Conservation (phyloP, 805 yeast genomes). For the Kodamaea kakaduensis region DNA sequence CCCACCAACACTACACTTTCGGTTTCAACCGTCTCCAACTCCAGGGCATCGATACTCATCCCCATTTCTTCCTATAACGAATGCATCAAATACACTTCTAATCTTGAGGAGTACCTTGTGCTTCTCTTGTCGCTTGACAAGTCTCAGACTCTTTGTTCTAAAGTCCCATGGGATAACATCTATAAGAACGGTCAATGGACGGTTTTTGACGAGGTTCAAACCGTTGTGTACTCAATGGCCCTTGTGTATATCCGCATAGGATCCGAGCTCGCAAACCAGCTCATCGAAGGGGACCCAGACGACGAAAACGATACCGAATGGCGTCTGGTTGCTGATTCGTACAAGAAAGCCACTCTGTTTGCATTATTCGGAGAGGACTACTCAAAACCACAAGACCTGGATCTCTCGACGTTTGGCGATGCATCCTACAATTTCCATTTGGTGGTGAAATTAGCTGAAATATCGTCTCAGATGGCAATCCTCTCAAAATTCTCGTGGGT, state of each 20-base stretch:
- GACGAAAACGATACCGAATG: conserved; percentile 26
- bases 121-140: conserved; percentile 8
- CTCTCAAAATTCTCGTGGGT: conserved; percentile 37
- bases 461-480: conserved; percentile 37
- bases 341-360: conserved; percentile 30
- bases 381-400: background rate
- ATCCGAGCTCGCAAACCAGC: conserved; percentile 31
- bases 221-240: conserved; percentile 20
- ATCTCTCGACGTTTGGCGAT: background rate
- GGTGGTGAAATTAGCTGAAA: conserved; percentile 23
- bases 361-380: conserved; percentile 20
- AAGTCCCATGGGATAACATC: conserved; percentile 17
- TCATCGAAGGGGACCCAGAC: conserved; percentile 24
- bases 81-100: conserved; percentile 26
- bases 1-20: conserved; percentile 13
- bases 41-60: background rate
- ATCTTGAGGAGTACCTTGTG: conserved; percentile 34
- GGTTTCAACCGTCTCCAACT: conserved; percentile 6
- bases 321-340: conserved; percentile 32
- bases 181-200: conserved; percentile 22
- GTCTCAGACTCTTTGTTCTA: background rate
- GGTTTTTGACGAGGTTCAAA: conserved; percentile 28
- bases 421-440: conserved; percentile 9
- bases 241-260: conserved; percentile 32
- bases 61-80: conserved; percentile 18